phyloP scores from a whole-genome alignment of 2,329 filamentous ascomycete species.

The Monilinia laxa region DNA sequence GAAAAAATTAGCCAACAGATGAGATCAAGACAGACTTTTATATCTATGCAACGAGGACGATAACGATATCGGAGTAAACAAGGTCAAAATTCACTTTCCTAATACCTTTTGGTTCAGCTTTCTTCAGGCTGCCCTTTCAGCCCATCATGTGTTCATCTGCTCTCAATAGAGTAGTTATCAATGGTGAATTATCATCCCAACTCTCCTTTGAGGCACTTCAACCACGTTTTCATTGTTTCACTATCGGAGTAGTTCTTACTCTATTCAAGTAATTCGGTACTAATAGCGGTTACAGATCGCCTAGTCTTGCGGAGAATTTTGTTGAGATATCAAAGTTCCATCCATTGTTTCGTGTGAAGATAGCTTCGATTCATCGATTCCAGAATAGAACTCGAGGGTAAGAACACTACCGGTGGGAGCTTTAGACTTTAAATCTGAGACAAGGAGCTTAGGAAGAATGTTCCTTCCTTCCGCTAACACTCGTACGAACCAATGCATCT shows the following conservation, averaged over 20 bases:
- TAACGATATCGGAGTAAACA: conserved; percentile 17
- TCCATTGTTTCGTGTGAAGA: conserved; percentile 8
- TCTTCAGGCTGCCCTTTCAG: neutral
- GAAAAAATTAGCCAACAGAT: conserved; percentile 2
- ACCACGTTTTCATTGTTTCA: conserved; percentile 19
- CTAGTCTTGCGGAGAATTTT: conserved; percentile 19
- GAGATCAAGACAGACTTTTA: neutral
- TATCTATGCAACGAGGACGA: neutral
- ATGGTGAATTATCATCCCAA: conserved; percentile 14
- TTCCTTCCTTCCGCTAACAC: conserved; percentile 18
- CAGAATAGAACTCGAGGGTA: conserved; percentile 7
- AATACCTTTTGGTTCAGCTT: neutral
- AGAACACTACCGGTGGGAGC: conserved; percentile 14
- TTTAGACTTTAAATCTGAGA: conserved; percentile 21
- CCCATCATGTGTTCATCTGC: conserved; percentile 11
- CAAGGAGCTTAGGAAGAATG: conserved; percentile 22
- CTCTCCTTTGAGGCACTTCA: conserved; percentile 18
- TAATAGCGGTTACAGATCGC: neutral
- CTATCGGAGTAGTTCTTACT: conserved; percentile 17
- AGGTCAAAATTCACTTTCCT: neutral
- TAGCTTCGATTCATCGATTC: conserved; percentile 15
- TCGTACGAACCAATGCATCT: neutral
- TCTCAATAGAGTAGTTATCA: conserved; percentile 20
- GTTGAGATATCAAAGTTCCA: conserved; percentile 9
- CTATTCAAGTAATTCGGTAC: neutral